phyloP scores from a whole-genome alignment of 768 basidiomycete species.

The Leccinum subgranulosum region DNA sequence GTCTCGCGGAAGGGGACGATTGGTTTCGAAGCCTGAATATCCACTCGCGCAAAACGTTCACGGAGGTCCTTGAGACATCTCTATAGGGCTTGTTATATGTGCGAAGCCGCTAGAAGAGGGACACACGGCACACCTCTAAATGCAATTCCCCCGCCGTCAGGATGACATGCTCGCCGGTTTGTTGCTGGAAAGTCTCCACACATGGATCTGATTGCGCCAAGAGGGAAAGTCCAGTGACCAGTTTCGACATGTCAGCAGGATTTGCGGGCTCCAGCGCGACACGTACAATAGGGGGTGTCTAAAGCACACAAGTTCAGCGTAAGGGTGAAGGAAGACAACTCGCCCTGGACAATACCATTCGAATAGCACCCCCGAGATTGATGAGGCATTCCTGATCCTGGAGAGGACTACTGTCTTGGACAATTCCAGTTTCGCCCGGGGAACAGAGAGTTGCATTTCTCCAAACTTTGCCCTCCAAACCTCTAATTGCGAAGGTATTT shows the following conservation, averaged over 20 bases:
- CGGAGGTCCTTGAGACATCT: slow-evolving; percentile 95
- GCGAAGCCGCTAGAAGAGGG: not conserved
- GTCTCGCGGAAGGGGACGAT: slow-evolving; percentile 99
- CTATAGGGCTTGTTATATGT: slow-evolving; percentile 38
- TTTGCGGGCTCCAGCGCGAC: slow-evolving; percentile 87
- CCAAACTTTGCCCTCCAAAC: slow-evolving; percentile 87
- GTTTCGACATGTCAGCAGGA: slow-evolving; percentile 84
- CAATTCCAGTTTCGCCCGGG: slow-evolving; percentile 45
- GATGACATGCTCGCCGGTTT: slow-evolving; percentile 97
- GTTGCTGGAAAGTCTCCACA: slow-evolving; percentile 95
- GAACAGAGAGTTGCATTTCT: slow-evolving; percentile 88
- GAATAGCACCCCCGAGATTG: slow-evolving; percentile 73
- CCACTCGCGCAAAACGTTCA: slow-evolving; percentile 90
- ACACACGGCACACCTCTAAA: slow-evolving; percentile 63
- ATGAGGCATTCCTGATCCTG: slow-evolving; percentile 55
- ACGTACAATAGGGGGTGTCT: slow-evolving; percentile 90
- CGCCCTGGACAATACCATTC: slow-evolving; percentile 43
- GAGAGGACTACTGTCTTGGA: slow-evolving; percentile 28
- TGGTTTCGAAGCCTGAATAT: slow-evolving; percentile 90
- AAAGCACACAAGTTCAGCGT: slow-evolving; percentile 1
- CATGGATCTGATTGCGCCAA: slow-evolving; percentile 96
- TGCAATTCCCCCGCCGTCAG: slow-evolving; percentile 94
- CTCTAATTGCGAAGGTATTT: slow-evolving; percentile 90
- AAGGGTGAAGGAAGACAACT: not conserved
- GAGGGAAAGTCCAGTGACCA: slow-evolving; percentile 82